Percentiles rank a stretch among this genome's conserved stretches.
Evolutionary conservation across 1,139 yeast genomes (phyloP).

Genomic region (Hansenula lynferdii): DNA sequence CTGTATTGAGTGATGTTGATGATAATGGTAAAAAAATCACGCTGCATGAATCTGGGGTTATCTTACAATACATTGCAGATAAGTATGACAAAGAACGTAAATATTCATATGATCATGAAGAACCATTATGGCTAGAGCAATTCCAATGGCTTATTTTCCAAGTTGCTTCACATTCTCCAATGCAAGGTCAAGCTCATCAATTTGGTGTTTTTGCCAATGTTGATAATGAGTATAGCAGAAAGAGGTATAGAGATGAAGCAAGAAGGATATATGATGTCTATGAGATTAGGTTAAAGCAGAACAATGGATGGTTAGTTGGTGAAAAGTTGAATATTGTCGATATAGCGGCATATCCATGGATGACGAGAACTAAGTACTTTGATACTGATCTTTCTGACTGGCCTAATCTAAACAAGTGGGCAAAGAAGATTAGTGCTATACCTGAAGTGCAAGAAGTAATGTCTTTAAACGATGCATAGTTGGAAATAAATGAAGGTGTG

Average conservation of each 20-base stretch:
- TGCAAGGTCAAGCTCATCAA: conserved; percentile 54
- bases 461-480: too few relatives aligned
- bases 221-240: conserved; percentile 42
- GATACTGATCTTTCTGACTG: conserved; percentile 27
- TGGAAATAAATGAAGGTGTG: too few relatives aligned
- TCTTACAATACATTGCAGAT: conserved; percentile 50
- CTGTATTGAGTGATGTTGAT: conserved; percentile 46
- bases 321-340: conserved; percentile 50
- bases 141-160: conserved; percentile 51
- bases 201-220: conserved; percentile 39
- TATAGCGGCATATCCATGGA: conserved; percentile 36
- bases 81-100: conserved; percentile 51
- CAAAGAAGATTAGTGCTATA: conserved; percentile 28
- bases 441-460: conserved; percentile 36
- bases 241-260: conserved; percentile 44
- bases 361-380: conserved; percentile 21
- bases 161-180: conserved; percentile 57
- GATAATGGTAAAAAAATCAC: conserved; percentile 33
- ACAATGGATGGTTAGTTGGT: conserved; percentile 48
- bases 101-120: conserved; percentile 40
- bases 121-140: conserved; percentile 44
- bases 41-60: conserved; percentile 56
- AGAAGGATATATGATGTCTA: conserved; percentile 47
- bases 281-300: conserved; percentile 39
- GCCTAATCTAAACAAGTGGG: conserved; percentile 41